A percentile compares a stretch with the other conserved stretches of the same genome.
phyloP scores from a whole-genome alignment of 805 yeast genomes.

The Schwanniomyces vanrijiae region DNA sequence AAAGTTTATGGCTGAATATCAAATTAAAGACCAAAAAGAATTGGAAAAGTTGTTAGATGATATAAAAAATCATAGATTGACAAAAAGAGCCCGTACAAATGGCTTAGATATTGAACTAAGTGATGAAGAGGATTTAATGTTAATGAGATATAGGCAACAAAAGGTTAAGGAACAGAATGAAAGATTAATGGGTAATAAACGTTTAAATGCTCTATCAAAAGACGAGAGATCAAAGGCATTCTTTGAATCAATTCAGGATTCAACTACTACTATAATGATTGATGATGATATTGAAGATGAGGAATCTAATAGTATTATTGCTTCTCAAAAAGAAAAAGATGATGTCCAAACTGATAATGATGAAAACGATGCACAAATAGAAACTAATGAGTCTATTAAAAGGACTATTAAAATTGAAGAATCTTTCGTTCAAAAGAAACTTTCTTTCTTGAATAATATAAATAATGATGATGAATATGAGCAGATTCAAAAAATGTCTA shows the following conservation, averaged over 20 bases:
- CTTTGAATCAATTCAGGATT: constrained; percentile 61
- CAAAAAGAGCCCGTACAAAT: constrained; percentile 53
- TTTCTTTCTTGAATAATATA: constrained; percentile 48
- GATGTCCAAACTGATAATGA: constrained; percentile 11
- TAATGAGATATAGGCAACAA: constrained; percentile 46
- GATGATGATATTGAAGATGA: constrained; percentile 25
- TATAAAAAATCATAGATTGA: constrained; percentile 68
- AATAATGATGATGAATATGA: constrained; percentile 35
- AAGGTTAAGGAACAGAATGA: constrained; percentile 47
- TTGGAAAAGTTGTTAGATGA: constrained; percentile 70
- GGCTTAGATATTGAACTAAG: constrained; percentile 64
- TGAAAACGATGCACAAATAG: constrained; percentile 15
- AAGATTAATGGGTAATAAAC: constrained; percentile 47
- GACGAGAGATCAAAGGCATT: constrained; percentile 65
- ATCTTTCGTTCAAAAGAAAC: constrained; percentile 54
- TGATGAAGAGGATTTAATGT: constrained; percentile 70
- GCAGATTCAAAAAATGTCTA: constrained; percentile 28
- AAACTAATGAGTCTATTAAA: constrained; percentile 22
- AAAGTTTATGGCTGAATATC: constrained; percentile 58
- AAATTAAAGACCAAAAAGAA: constrained; percentile 59
- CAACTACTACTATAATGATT: constrained; percentile 23
- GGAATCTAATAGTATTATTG: constrained; percentile 19
- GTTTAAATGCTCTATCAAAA: constrained; percentile 43
- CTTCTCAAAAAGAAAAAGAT: constrained; percentile 3
- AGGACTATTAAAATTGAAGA: constrained; percentile 44